phyloP scores from a whole-genome alignment of 768 basidiomycete genomes.

The Pleurotus salmoneostramineus region DNA sequence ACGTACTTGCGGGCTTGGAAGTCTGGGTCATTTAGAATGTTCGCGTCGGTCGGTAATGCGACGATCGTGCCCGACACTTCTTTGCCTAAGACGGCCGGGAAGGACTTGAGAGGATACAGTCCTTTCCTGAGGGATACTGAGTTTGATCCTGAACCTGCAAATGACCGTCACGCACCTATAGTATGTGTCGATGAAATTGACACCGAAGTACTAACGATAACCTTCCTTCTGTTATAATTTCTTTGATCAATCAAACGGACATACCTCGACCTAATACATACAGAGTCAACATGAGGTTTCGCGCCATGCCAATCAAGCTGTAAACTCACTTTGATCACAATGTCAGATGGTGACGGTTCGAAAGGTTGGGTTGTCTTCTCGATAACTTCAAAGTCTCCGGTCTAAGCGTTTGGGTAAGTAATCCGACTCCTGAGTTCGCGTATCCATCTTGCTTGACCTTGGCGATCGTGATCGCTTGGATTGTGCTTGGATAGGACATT shows the following conservation, averaged over 20 bases:
- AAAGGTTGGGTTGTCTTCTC: conserved; percentile 66
- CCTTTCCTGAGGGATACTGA: conserved; percentile 42
- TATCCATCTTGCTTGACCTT: conserved; percentile 26
- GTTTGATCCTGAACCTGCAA: not conserved
- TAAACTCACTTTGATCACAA: conserved; percentile 41
- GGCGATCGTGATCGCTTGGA: conserved; percentile 70
- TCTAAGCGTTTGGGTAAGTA: conserved; percentile 22
- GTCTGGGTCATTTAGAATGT: conserved; percentile 54
- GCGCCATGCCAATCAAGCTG: no score
- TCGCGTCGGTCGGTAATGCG: conserved; percentile 63
- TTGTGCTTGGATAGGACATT: conserved; percentile 51
- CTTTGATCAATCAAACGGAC: not conserved
- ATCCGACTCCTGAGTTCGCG: not conserved
- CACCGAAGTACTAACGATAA: conserved; percentile 52
- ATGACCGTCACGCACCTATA: conserved; percentile 45
- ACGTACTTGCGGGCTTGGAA: conserved; percentile 63
- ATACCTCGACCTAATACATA: not conserved
- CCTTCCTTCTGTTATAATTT: no score
- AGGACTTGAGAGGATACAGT: conserved; percentile 51
- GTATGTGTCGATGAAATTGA: conserved; percentile 90
- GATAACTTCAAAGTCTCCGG: conserved; percentile 76
- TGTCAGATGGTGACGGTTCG: conserved; percentile 50
- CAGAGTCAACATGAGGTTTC: no score
- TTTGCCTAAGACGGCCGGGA: conserved; percentile 70
- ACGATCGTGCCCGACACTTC: conserved; percentile 80